Evolutionary conservation across 2,329 filamentous ascomycete genomes (phyloP).

Genomic region (Curvularia sp.): DNA sequence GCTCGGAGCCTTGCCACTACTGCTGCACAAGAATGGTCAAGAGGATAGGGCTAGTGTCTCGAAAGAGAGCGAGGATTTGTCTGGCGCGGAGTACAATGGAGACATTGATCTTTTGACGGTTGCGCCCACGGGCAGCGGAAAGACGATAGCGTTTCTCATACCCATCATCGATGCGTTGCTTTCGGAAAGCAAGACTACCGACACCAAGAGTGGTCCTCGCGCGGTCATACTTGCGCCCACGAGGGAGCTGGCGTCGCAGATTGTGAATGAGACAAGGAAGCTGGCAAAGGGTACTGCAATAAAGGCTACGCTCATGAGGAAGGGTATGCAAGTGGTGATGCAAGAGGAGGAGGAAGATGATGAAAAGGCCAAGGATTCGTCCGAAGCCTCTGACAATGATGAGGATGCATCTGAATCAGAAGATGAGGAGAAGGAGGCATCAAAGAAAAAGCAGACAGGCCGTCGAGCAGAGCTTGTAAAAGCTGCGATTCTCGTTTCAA

Average conservation of each 20-base stretch:
- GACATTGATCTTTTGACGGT: conserved; percentile 82
- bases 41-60: conserved; percentile 11
- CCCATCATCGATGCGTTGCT: conserved; percentile 79
- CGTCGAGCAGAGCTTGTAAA: conserved; percentile 65
- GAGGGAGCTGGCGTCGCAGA: conserved; percentile 59
- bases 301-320: conserved; percentile 81
- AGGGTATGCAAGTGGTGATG: conserved; percentile 73
- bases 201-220: conserved; percentile 36
- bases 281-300: conserved; percentile 78
- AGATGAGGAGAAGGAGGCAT: conserved; percentile 46
- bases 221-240: conserved; percentile 60
- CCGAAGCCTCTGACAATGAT: conserved; percentile 52
- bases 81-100: conserved; percentile 34
- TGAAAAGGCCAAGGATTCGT: conserved; percentile 29
- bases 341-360: conserved; percentile 54
- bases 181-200: conserved; percentile 35
- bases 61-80: conserved; percentile 51
- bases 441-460: conserved; percentile 41
- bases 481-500: conserved; percentile 81
- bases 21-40: conserved; percentile 62
- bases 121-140: conserved; percentile 94
- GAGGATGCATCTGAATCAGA: conserved; percentile 45
- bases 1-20: conserved; percentile 80
- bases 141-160: conserved; percentile 92
- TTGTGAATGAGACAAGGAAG: conserved; percentile 78